phyloP scores from a whole-genome alignment of 192 early-diverging fungal species.

The Coemansia javaensis region DNA sequence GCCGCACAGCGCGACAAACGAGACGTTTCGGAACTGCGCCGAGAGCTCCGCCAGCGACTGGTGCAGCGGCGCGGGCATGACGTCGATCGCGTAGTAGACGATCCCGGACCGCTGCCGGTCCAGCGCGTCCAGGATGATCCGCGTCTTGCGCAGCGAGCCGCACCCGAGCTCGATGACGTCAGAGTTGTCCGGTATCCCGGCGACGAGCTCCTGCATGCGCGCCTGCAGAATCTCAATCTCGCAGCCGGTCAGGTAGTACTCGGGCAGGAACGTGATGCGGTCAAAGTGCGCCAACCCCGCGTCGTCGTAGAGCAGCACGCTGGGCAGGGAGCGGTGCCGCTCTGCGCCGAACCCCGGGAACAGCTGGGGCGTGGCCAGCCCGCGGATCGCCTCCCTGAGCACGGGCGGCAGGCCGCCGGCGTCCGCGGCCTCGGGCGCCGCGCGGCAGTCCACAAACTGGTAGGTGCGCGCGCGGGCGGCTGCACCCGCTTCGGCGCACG shows the following conservation, averaged over 20 bases:
- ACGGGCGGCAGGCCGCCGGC: slow-evolving; percentile 13
- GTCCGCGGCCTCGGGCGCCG: slow-evolving; percentile 1
- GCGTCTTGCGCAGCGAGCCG: slow-evolving; percentile 87
- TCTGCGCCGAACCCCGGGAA: slow-evolving; percentile 11
- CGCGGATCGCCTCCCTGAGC: slow-evolving; percentile 15
- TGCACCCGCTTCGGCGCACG: no score
- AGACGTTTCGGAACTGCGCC: slow-evolving; percentile 57
- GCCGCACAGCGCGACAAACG: slow-evolving; percentile 75
- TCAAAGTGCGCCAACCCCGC: slow-evolving; percentile 83
- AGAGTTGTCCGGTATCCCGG: slow-evolving; percentile 60
- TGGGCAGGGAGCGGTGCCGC: slow-evolving; percentile 53
- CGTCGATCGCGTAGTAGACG: slow-evolving; percentile 87
- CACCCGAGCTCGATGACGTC: slow-evolving; percentile 84
- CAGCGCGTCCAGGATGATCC: slow-evolving; percentile 72
- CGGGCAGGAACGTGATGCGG: slow-evolving; percentile 77
- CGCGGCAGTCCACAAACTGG: slow-evolving; percentile 31
- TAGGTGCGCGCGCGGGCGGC: not conserved
- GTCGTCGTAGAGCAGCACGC: slow-evolving; percentile 81
- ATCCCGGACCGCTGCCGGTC: slow-evolving; percentile 57
- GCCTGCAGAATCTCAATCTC: slow-evolving; percentile 78
- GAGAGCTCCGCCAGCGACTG: slow-evolving; percentile 66
- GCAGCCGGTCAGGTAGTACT: slow-evolving; percentile 84
- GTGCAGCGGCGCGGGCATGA: slow-evolving; percentile 73
- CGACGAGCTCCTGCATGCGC: slow-evolving; percentile 58
- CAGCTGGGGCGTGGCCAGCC: slow-evolving; percentile 10